Evolutionary conservation across 768 basidiomycete species (phyloP), one percentile per base, ranked within the genome.

Genomic region (Psilocybe cubensis): DNA sequence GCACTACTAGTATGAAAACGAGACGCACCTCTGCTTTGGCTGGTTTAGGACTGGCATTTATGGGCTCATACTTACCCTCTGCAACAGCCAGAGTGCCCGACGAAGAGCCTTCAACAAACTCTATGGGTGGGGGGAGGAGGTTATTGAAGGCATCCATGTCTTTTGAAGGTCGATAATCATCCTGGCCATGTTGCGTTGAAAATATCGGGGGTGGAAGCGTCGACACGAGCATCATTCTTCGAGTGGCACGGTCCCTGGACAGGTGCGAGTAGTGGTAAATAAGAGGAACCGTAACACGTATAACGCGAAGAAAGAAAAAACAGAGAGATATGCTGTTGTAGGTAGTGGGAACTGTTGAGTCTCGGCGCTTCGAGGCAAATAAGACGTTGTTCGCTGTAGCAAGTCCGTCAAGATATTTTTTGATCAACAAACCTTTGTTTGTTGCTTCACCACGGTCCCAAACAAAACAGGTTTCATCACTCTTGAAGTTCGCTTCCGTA

Each of bases 31-130:
- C 82, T 57, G 72, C 64, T 63, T 80, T 79, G 47, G 73, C 60
- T 56, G 53, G 68, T 67, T 83, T 83, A 14, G 88, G 83, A 18
- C 83, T 80, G 43, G 76, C 83, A 62, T 93, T 94, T 69, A 94
- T 91, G 24, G 92, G 88, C 61, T 90, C 84, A 68, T 92, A 94
- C 70, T 87, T 91, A 41, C 86, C 85, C 63, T 89, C 88, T 23
- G 83, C 82, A 4, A 89, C 80, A 43, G 86, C 87, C 29, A 92
- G 74, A 12, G 85, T 75, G 2, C 90, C 90, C 42, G 90, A 85
- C 12, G 91, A 92, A 3, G 91, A 92, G 20, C 91, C 91, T 69
- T 93, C 91, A 49, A 92, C 76, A 52, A 93, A 93, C 70, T 93
- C 91, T 58, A 93, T 80, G 17, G 87, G 83, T n/a, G 89, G 88